phyloP scores from a whole-genome alignment of 352 stramenopile species.

The Phytophthora tentaculata region DNA sequence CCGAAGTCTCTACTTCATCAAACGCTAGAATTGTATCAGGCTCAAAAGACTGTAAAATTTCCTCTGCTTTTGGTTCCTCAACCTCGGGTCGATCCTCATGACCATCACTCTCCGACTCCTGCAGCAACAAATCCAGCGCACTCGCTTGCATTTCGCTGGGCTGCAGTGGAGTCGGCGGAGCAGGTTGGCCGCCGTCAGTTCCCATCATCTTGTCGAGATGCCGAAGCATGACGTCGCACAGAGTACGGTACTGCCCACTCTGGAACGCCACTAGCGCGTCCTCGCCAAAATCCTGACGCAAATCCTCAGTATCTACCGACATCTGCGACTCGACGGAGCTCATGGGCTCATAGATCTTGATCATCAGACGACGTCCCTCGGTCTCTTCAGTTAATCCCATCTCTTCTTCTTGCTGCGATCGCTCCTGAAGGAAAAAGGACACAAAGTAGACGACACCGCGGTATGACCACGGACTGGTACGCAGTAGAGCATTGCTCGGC shows the following conservation, averaged over 20 bases:
- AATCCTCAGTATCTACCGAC: slow-evolving; percentile 59
- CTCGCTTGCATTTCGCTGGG: slow-evolving; percentile 18
- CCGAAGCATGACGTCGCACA: slow-evolving; percentile 70
- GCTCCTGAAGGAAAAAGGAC: slow-evolving; percentile 71
- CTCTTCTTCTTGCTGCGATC: slow-evolving; percentile 19
- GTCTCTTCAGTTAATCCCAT: slow-evolving; percentile 3
- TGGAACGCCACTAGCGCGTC: slow-evolving; percentile 48
- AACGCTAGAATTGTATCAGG: not conserved
- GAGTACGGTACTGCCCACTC: slow-evolving; percentile 49
- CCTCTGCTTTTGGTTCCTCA: slow-evolving; percentile 1
- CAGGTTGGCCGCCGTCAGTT: slow-evolving; percentile 7
- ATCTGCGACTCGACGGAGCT: slow-evolving; percentile 80
- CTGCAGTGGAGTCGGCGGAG: slow-evolving; percentile 12
- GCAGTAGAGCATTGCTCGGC: slow-evolving; percentile 47
- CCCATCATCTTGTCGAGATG: slow-evolving; percentile 68
- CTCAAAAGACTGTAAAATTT: not conserved
- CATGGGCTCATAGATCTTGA: slow-evolving; percentile 85
- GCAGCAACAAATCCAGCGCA: slow-evolving; percentile 23
- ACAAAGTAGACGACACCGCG: slow-evolving; percentile 75
- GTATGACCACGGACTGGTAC: slow-evolving; percentile 75
- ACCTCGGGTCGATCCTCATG: slow-evolving; percentile 10
- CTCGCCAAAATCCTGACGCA: slow-evolving; percentile 63
- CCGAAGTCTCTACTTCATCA: slow-evolving; percentile 18
- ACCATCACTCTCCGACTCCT: slow-evolving; percentile 20
- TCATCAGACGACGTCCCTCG: slow-evolving; percentile 41